Evolutionary conservation across 75 land plant species (phyloP), one percentile per base, ranked within the genome.

Genomic region (Pinus taeda): DNA sequence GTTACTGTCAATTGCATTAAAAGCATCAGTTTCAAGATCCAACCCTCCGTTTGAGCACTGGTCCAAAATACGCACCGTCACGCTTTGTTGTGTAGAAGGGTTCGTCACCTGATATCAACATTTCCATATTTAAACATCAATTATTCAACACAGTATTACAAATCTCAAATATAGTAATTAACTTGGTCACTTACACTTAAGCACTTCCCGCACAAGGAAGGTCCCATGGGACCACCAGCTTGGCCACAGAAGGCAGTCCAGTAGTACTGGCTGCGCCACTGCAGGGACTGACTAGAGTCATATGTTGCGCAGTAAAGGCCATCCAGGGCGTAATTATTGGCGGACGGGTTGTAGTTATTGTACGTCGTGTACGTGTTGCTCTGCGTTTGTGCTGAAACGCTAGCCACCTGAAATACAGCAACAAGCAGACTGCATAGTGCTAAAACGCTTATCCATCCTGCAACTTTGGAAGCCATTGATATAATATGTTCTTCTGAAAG

Each of bases 201-300:
- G 71, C 90, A 89, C 58, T 63, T 60, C 15, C 89, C 91, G 62
- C 91, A 89, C 5, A 86, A 59, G 42, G 65, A 82, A 65, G 80
- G 86, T 6, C 84, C 91, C 1, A 0, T 2, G 20, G 84, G 86
- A 0, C 91, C 88, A 12, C 49, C 49, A 45, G n/a, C 84, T 0
- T 84, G 86, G 3, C 85, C 86, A 20, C 89, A 89, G 69, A 86
- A 86, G 45, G 90, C 87, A 18, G 85, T 83, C 90, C 90, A 88
- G 1, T 83, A 85, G 59, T 88, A 88, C 42, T 81, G 67, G 8
- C 18, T 59, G 20, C 86, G 84, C 91, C 91, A 89, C 29, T 65
- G 39, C 13, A 83, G 66, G 15, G 91, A 83, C 81, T 86, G 74
- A 66, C 45, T 36, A 17, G 79, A 86, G 71, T 89, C 86, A 86